phyloP scores from a whole-genome alignment of 495 filamentous ascomycete species.

The Hypomontagnella submonticulosa region DNA sequence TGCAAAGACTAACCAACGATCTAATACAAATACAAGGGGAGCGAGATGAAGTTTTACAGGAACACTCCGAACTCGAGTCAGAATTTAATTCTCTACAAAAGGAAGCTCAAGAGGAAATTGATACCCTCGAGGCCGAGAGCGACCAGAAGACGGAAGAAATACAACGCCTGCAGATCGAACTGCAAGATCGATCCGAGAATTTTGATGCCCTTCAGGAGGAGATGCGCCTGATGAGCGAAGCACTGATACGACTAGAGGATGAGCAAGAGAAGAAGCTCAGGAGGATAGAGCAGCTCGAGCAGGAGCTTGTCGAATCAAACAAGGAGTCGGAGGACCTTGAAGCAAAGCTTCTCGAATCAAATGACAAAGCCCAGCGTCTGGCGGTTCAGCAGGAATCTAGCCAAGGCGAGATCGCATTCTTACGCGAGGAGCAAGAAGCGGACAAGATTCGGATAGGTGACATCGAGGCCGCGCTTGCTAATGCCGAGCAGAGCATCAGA shows the following conservation, averaged over 20 bases:
- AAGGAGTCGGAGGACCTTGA: constrained; percentile 81
- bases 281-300: constrained; percentile 76
- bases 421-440: constrained; percentile 95
- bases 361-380: constrained; percentile 84
- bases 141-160: constrained; percentile 79
- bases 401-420: constrained; percentile 92
- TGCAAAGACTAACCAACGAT: constrained; percentile 81
- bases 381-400: constrained; percentile 91
- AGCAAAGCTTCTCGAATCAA: constrained; percentile 78
- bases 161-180: constrained; percentile 73
- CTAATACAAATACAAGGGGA: constrained; percentile 84
- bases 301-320: constrained; percentile 78
- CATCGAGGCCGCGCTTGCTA: constrained; percentile 81
- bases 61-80: constrained; percentile 80
- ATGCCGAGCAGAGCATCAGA: constrained; percentile 73
- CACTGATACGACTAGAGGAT: constrained; percentile 85
- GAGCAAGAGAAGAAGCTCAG: constrained; percentile 73
- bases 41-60: constrained; percentile 83
- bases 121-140: constrained; percentile 80
- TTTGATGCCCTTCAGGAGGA: constrained; percentile 87
- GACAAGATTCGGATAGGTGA: constrained; percentile 99
- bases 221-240: constrained; percentile 89
- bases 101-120: constrained; percentile 86
- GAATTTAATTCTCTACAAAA: constrained; percentile 81
- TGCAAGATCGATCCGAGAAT: constrained; percentile 79